Evolutionary conservation across 768 basidiomycete genomes (phyloP).

Genomic region (Macrolepiota fuliginosa): DNA sequence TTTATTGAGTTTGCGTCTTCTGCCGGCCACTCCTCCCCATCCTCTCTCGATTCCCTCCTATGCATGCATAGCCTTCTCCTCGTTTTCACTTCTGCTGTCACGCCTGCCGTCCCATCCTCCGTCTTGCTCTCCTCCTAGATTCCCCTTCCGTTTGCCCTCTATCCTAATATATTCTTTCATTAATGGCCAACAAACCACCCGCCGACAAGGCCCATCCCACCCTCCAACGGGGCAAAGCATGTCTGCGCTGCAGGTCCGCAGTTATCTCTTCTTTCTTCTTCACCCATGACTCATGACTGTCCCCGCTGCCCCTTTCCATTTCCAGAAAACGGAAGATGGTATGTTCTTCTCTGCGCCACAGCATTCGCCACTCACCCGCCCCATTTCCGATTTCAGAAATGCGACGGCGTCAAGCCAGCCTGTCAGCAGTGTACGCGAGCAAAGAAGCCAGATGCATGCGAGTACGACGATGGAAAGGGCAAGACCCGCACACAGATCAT

Average conservation of each 20-base stretch:
- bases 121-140: conserved; percentile 14
- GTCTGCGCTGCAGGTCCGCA: conserved; percentile 66
- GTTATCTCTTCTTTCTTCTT: conserved; percentile 7
- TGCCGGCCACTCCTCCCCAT: conserved; percentile 10
- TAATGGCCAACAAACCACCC: conserved; percentile 48
- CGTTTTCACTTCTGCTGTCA: conserved; percentile 10
- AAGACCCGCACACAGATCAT: conserved; percentile 80
- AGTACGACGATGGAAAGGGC: conserved; percentile 83
- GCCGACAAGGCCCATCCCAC: conserved; percentile 37
- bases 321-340: conserved; percentile 73
- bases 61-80: conserved; percentile 16
- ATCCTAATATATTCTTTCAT: conserved; percentile 9
- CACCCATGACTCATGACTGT: conserved; percentile 12
- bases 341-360: conserved; percentile 9
- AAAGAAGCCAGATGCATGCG: conserved; percentile 72
- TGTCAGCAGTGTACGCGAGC: conserved; percentile 78
- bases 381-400: conserved; percentile 48
- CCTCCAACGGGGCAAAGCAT: conserved; percentile 68
- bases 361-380: conserved; percentile 8
- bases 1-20: conserved; percentile 10
- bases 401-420: conserved; percentile 73
- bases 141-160: not conserved
- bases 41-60: conserved; percentile 15
- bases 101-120: not conserved
- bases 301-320: conserved; percentile 13